phyloP scores from a whole-genome alignment of 345 rosid genomes.

The Garcia nutans region DNA sequence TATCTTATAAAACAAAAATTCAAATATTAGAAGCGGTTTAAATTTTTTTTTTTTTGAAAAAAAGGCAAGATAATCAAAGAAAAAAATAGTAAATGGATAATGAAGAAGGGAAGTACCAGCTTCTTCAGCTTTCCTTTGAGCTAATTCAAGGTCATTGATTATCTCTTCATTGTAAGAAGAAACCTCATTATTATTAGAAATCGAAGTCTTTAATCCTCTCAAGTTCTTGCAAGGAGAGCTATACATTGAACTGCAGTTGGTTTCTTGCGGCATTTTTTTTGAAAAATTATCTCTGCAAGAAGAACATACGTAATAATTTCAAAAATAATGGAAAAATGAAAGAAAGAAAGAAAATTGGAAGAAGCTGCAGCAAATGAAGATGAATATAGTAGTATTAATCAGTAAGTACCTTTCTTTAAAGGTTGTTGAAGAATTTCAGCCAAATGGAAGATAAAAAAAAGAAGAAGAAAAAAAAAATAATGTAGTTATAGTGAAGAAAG shows the following conservation, averaged over 20 bases:
- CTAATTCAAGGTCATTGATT: conserved; percentile 68
- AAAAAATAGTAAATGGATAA: not conserved
- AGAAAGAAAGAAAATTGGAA: not conserved
- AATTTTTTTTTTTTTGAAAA: too few relatives aligned
- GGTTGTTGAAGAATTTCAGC: not conserved
- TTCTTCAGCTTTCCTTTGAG: conserved; percentile 93
- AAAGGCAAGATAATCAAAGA: too few relatives aligned
- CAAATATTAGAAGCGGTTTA: too few relatives aligned
- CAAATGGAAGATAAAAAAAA: not conserved
- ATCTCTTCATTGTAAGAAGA: conserved; percentile 43
- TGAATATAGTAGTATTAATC: not conserved
- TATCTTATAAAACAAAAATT: too few relatives aligned
- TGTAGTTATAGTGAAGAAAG: not conserved
- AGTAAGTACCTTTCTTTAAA: not conserved
- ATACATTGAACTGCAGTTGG: conserved; percentile 27
- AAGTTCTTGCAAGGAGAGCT: conserved; percentile 53
- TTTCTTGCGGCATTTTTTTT: conserved; percentile 73
- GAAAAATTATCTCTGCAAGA: conserved; percentile 5
- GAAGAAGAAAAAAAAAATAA: not conserved
- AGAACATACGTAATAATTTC: not conserved
- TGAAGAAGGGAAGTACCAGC: conserved; percentile 50
- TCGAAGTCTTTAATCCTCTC: conserved; percentile 53
- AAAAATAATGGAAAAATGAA: not conserved
- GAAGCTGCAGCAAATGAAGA: not conserved
- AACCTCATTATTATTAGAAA: conserved; percentile 34